Percentiles rank a stretch among this genome's conserved stretches.
Conservation (phyloP, 108 stramenopile species). For the Mediolabrus comicus region DNA sequence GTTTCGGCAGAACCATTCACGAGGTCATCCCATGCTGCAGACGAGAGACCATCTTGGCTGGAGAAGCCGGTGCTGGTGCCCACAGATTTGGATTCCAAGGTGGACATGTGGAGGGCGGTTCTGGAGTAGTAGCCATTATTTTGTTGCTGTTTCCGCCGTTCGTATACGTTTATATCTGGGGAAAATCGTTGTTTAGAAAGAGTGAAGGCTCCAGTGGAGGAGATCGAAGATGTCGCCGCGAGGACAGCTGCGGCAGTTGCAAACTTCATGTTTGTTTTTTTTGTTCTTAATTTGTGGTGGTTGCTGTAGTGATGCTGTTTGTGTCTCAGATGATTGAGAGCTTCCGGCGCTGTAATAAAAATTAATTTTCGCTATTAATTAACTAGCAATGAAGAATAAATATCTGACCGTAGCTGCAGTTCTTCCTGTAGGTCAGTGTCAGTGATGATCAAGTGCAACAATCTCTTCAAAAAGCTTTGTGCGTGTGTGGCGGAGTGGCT, state of each 20-base stretch:
- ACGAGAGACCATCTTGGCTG: slow-evolving; percentile 24
- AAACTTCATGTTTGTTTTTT: slow-evolving; percentile 13
- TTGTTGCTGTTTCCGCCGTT: slow-evolving; percentile 2
- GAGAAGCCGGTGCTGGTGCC: slow-evolving; percentile 32
- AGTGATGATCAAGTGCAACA: no score
- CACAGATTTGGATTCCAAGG: slow-evolving; percentile 42
- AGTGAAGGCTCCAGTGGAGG: slow-evolving; percentile 1
- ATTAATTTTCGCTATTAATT: no score
- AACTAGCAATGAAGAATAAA: no score
- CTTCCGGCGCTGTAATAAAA: no score
- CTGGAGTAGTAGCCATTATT: slow-evolving; percentile 5
- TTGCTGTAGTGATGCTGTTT: no score
- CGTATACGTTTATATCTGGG: not conserved
- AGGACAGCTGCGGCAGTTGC: slow-evolving; percentile 16
- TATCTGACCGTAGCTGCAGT: no score
- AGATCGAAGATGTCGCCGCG: slow-evolving; percentile 3
- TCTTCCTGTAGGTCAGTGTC: no score
- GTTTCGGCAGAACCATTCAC: slow-evolving; percentile 30
- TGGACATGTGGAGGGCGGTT: slow-evolving; percentile 40
- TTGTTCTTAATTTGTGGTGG: not conserved
- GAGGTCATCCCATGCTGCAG: slow-evolving; percentile 16
- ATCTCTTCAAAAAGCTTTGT: no score
- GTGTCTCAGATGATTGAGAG: no score
- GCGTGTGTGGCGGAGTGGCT: not conserved
- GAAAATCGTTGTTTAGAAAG: slow-evolving; percentile 3